Evolutionary conservation across 139 green algal species (phyloP).

Genomic region (Eudorina sp.): DNA sequence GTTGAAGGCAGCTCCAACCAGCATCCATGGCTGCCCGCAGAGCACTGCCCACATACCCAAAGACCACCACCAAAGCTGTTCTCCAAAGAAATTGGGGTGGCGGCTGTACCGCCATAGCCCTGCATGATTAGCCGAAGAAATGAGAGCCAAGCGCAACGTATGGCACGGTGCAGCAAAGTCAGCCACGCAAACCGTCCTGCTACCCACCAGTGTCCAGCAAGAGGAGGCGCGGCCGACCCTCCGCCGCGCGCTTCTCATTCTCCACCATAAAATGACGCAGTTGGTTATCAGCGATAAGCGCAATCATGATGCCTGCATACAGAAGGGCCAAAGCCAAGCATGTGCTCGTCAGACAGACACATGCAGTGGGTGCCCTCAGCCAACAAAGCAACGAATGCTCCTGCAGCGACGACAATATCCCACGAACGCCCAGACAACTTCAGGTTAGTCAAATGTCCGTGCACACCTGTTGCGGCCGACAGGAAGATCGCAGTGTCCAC

Average conservation of each 20-base stretch:
- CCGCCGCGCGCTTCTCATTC: conserved; percentile 28
- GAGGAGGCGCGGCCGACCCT: not conserved
- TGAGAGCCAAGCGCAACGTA: not conserved
- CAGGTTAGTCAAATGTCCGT: not conserved
- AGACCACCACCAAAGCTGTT: conserved; percentile 80
- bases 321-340: too few species aligned
- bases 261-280: conserved; percentile 59
- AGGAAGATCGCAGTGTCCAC: conserved; percentile 25
- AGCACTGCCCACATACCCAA: conserved; percentile 63
- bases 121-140: not conserved
- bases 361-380: too few species aligned
- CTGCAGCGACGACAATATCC: too few species aligned
- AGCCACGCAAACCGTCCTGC: not conserved
- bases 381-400: too few species aligned
- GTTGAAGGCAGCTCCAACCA: conserved; percentile 72
- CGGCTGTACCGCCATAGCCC: conserved; percentile 84
- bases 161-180: not conserved
- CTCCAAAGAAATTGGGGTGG: conserved; percentile 92
- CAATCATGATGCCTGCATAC: conserved; percentile 52
- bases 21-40: conserved; percentile 59
- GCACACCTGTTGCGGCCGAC: not conserved
- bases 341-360: too few species aligned
- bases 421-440: too few species aligned
- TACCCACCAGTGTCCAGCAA: conserved; percentile 47
- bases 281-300: conserved; percentile 66